Evolutionary conservation across 495 filamentous ascomycete species (phyloP).

Genomic region (Xylona heveae): DNA sequence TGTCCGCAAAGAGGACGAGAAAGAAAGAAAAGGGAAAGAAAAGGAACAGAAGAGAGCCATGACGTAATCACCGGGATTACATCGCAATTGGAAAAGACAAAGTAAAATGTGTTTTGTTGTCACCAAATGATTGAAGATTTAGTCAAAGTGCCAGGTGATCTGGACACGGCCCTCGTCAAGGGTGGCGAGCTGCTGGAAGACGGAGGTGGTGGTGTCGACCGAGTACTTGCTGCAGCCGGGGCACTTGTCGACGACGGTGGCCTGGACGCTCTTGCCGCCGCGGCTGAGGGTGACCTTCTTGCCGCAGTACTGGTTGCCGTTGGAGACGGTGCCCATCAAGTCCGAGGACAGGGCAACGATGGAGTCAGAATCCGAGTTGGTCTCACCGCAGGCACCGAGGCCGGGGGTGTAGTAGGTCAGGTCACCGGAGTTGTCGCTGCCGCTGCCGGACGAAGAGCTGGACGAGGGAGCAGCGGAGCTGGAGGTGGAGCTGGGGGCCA

Average conservation of each 20-base stretch:
- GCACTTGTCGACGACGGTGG: conserved; percentile 5
- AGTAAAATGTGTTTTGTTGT: no score
- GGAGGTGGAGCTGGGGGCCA: neutral
- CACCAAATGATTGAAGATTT: no score
- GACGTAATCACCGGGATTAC: no score
- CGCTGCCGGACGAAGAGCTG: neutral
- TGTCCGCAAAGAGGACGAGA: no score
- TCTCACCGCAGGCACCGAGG: conserved; percentile 21
- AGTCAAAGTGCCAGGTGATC: no score
- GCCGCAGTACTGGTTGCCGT: conserved; percentile 3
- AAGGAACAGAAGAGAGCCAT: no score
- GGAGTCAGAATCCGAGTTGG: conserved; percentile 1
- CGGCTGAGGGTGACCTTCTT: conserved; percentile 1
- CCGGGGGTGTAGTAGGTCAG: conserved; percentile 22
- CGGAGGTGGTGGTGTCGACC: neutral
- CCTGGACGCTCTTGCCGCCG: conserved; percentile 1
- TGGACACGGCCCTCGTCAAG: neutral
- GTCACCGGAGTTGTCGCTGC: conserved; percentile 11
- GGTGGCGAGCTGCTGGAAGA: neutral
- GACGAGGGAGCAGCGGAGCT: neutral
- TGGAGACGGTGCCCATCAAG: conserved; percentile 3
- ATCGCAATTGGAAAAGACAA: no score
- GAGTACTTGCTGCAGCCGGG: conserved; percentile 1
- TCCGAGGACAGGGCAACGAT: conserved; percentile 3
- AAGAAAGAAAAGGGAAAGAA: no score